phyloP scores from a whole-genome alignment of 108 stramenopile genomes.

The Skeletonema menzelii region DNA sequence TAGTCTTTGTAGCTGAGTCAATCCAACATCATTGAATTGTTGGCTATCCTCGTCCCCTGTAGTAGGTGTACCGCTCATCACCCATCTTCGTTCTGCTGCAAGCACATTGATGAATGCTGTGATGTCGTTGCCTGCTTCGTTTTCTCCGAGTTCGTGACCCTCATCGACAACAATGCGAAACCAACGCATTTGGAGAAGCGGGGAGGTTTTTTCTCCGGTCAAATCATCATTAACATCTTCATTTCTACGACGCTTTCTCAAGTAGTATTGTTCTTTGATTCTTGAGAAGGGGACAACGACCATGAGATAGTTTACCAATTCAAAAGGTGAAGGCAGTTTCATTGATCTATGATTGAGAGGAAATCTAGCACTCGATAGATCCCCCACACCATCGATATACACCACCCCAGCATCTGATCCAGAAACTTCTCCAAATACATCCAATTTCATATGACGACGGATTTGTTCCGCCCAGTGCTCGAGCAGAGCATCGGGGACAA shows the following conservation, averaged over 20 bases:
- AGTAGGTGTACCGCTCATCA: conserved; percentile 79
- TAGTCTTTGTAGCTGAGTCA: conserved; percentile 58
- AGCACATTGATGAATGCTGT: conserved; percentile 55
- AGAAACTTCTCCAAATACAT: conserved; percentile 36
- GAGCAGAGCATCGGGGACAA: conserved; percentile 76
- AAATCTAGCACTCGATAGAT: conserved; percentile 46
- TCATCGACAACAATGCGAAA: conserved; percentile 76
- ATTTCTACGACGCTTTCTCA: conserved; percentile 16
- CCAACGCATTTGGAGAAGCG: conserved; percentile 56
- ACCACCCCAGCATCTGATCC: conserved; percentile 41
- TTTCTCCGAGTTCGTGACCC: conserved; percentile 71
- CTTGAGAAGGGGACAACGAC: conserved; percentile 58
- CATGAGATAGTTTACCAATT: conserved; percentile 42
- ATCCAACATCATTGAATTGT: conserved; percentile 29
- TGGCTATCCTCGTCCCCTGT: conserved; percentile 54
- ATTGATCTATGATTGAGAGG: conserved; percentile 29
- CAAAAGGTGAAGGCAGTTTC: conserved; percentile 23
- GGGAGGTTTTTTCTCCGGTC: not conserved
- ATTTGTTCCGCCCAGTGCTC: conserved; percentile 84
- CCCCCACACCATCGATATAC: conserved; percentile 57
- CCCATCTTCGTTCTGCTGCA: conserved; percentile 81
- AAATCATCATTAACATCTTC: conserved; percentile 1
- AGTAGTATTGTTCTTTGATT: conserved; percentile 24
- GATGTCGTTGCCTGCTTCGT: conserved; percentile 37
- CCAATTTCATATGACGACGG: conserved; percentile 48